Evolutionary conservation across 139 green algal species (phyloP), one percentile per base, ranked within the genome.

Genomic region (Chlorella sp.): DNA sequence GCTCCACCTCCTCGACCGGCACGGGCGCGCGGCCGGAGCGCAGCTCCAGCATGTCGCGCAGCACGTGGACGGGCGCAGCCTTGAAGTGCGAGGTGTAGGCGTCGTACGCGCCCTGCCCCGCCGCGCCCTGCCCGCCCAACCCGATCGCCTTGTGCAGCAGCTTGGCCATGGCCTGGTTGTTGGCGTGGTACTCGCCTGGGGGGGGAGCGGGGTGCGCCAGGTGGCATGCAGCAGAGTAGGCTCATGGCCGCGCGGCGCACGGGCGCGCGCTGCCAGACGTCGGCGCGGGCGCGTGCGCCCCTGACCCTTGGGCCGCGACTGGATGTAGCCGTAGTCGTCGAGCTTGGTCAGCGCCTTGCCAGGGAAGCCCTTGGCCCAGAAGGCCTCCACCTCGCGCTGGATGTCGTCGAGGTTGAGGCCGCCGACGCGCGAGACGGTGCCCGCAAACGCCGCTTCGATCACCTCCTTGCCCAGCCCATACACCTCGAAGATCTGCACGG

Each of bases 141-240:
- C 95, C 92, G 45, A 99, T 92, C 56, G 95, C 89, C 88, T 98
- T 98, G 94, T 99, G 96, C 88, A 99, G 90, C 72, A 99, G 90
- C 92, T 99, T 99, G 85, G 93, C 84, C 95, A 99, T 98, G 67
- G 95, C 89, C 84, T 96, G 93, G 90, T 99, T 99, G 89, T 98
- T 99, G 77, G 88, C 89, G 83, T 99, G 96, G 89, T 95, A 98
- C 90, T 99, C 96, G 56, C 92, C n/a, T n/a, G n/a, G n/a, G n/a
- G n/a, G n/a, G n/a, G n/a, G n/a, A n/a, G n/a, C n/a, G n/a, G n/a
- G n/a, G n/a, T n/a, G n/a, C n/a, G n/a, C n/a, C n/a, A n/a, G n/a
- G n/a, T n/a, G n/a, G n/a, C n/a, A n/a, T n/a, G n/a, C n/a, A n/a
- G n/a, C n/a, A n/a, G n/a, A n/a, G n/a, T n/a, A n/a, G n/a, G n/a